phyloP scores from a whole-genome alignment of 2,329 filamentous ascomycete genomes.

The Exophiala xenobiotica region DNA sequence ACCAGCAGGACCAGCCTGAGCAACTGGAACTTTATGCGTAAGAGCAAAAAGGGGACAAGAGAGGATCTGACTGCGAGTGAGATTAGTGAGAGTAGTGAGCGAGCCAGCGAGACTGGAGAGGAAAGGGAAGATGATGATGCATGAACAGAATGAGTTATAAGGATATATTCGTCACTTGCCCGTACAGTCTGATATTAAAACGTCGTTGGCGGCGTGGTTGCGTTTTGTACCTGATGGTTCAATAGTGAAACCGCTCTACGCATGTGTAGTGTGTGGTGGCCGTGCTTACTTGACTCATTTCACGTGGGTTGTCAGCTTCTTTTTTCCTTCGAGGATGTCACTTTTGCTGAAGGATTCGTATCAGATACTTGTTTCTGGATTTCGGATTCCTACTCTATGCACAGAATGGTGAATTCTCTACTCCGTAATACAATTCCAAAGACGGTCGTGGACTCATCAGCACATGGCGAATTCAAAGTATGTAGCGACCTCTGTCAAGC shows the following conservation, averaged over 20 bases:
- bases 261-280: too few relatives aligned
- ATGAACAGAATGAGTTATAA: slow-evolving; percentile 1
- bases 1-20: slow-evolving; percentile 45
- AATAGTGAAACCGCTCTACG: too few relatives aligned
- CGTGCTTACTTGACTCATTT: too few relatives aligned
- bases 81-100: slow-evolving; percentile 44
- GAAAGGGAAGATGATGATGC: slow-evolving; percentile 41
- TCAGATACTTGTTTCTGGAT: too few relatives aligned
- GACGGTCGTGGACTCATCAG: too few relatives aligned
- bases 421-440: too few relatives aligned
- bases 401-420: slow-evolving; percentile 17
- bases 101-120: slow-evolving; percentile 45
- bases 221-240: too few relatives aligned
- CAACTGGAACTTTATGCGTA: slow-evolving; percentile 47
- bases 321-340: too few relatives aligned
- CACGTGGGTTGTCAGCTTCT: too few relatives aligned
- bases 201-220: too few relatives aligned
- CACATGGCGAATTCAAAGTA: slow-evolving; percentile 43
- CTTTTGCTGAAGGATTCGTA: too few relatives aligned
- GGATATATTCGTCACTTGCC: neutral
- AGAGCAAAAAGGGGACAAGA: slow-evolving; percentile 33
- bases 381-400: too few relatives aligned
- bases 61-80: slow-evolving; percentile 31
- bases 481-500: slow-evolving; percentile 2
- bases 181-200: neutral